Conservation (phyloP, 2,329 filamentous ascomycete genomes). For the Plenodomus tracheiphilus region DNA sequence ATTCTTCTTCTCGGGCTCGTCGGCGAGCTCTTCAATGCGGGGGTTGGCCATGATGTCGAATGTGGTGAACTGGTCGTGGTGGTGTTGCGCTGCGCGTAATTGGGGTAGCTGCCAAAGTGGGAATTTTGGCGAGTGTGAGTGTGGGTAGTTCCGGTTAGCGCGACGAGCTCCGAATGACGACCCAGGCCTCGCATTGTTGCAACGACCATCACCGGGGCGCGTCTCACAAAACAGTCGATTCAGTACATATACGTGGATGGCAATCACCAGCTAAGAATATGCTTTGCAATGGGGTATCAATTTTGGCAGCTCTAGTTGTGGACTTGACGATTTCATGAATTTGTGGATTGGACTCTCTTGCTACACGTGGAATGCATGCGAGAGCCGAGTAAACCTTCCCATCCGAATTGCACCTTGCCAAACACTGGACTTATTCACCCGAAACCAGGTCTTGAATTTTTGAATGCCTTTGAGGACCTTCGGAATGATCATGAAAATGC, state of each 20-base stretch:
- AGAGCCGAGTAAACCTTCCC: constrained; percentile 46
- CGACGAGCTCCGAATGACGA: constrained; percentile 19
- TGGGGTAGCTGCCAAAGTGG: constrained; percentile 11
- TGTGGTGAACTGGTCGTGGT: constrained; percentile 27
- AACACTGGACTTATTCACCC: constrained; percentile 43
- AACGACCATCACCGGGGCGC: constrained; percentile 1
- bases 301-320: constrained; percentile 38
- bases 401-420: constrained; percentile 47
- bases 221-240: background rate
- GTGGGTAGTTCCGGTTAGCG: constrained; percentile 34
- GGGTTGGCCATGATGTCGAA: constrained; percentile 86
- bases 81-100: constrained; percentile 16
- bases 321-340: constrained; percentile 36
- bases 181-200: background rate
- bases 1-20: constrained; percentile 79
- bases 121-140: constrained; percentile 4
- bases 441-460: constrained; percentile 44
- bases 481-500: constrained; percentile 45
- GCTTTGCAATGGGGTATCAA: constrained; percentile 36
- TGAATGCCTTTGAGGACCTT: constrained; percentile 44
- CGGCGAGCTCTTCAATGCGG: constrained; percentile 95
- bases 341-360: constrained; percentile 45
- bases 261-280: background rate
- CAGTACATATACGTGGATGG: background rate
- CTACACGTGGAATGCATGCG: constrained; percentile 45